Conservation (phyloP, 2,329 filamentous ascomycete genomes). For the Pseudogymnoascus sp. region DNA sequence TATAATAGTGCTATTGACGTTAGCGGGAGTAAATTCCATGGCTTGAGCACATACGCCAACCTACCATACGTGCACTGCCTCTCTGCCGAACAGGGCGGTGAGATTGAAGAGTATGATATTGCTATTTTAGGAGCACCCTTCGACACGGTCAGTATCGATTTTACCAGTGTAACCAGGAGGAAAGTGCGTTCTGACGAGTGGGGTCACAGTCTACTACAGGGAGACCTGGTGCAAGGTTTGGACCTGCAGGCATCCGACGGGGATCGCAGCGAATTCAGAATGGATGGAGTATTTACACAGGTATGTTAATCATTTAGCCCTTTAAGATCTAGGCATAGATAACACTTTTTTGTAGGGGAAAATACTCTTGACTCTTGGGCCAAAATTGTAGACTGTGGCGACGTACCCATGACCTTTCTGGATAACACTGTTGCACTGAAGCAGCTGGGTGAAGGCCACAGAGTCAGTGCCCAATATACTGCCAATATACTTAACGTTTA, state of each 20-base stretch:
- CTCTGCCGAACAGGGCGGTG: not conserved
- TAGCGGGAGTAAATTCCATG: slow-evolving; percentile 6
- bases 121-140: slow-evolving; percentile 43
- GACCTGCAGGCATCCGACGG: slow-evolving; percentile 27
- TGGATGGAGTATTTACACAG: slow-evolving; percentile 35
- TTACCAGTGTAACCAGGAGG: not conserved
- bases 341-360: slow-evolving; percentile 22
- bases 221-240: slow-evolving; percentile 31
- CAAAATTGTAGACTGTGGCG: slow-evolving; percentile 42
- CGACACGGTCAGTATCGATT: slow-evolving; percentile 33
- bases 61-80: slow-evolving; percentile 13
- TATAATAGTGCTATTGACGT: not conserved
- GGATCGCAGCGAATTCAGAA: slow-evolving; percentile 25
- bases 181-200: not conserved
- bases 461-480: not conserved
- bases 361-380: slow-evolving; percentile 36
- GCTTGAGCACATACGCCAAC: slow-evolving; percentile 13
- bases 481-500: slow-evolving; percentile 21
- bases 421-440: slow-evolving; percentile 30
- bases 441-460: slow-evolving; percentile 12
- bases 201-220: slow-evolving; percentile 14
- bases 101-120: slow-evolving; percentile 15
- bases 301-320: slow-evolving; percentile 21
- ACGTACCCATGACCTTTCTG: slow-evolving; percentile 37
- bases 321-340: slow-evolving; percentile 14